Percentiles rank a stretch among this genome's conserved stretches.
Evolutionary conservation across 2,329 filamentous ascomycete genomes (phyloP).

Genomic region (Diaporthe vaccinii): DNA sequence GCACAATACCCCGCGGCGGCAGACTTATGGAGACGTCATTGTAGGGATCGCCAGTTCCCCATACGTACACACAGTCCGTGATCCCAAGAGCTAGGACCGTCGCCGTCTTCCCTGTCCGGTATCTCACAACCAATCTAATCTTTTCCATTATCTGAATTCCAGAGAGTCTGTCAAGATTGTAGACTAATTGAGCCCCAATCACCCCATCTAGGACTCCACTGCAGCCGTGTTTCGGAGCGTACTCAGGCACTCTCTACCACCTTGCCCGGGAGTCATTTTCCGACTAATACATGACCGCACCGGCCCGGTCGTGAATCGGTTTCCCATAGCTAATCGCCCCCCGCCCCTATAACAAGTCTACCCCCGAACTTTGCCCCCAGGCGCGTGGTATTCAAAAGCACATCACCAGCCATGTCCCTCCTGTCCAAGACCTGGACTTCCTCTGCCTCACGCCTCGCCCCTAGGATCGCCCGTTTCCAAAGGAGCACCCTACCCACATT

Average conservation of each 20-base stretch:
- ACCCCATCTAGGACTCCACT: conserved; percentile 12
- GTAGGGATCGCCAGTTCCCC: conserved; percentile 3
- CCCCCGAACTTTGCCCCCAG: not conserved
- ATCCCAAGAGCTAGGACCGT: not conserved
- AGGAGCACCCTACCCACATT: conserved; percentile 46
- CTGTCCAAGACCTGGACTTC: conserved; percentile 44
- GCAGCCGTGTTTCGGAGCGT: conserved; percentile 31
- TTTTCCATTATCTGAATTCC: not conserved
- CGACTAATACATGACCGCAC: conserved; percentile 38
- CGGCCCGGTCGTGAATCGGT: conserved; percentile 37
- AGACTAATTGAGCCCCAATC: conserved; percentile 12
- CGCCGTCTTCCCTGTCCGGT: not conserved
- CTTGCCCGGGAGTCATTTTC: conserved; percentile 23
- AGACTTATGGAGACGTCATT: conserved; percentile 31
- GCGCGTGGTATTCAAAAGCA: not conserved
- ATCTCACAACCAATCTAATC: not conserved
- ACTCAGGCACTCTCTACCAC: not conserved
- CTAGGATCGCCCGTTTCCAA: conserved; percentile 47
- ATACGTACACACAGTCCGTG: not conserved
- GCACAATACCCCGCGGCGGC: conserved; percentile 15
- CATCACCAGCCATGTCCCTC: conserved; percentile 33
- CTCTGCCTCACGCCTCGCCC: conserved; percentile 44
- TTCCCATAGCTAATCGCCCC: conserved; percentile 31
- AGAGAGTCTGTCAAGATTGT: not conserved
- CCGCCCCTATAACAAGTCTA: not conserved